A percentile compares a stretch with the other conserved stretches of the same genome.
phyloP scores from a whole-genome alignment of 768 basidiomycete genomes.

The Cyclocybe aegerita region DNA sequence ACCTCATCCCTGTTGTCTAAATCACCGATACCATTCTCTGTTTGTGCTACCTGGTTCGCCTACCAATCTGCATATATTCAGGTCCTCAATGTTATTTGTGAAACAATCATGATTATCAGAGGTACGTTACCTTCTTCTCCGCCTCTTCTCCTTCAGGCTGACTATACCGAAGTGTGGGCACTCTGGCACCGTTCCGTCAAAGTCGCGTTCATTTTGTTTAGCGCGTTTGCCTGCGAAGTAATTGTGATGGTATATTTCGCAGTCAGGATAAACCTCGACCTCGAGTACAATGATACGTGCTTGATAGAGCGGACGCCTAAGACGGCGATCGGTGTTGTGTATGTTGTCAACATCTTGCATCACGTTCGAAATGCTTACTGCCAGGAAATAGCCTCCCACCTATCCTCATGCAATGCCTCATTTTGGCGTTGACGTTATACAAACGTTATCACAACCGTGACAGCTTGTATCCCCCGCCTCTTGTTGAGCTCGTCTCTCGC shows the following conservation, averaged over 20 bases:
- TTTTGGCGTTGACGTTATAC: constrained; percentile 13
- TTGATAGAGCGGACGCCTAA: constrained; percentile 5
- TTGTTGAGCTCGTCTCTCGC: constrained; percentile 9
- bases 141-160: not conserved
- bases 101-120: constrained; percentile 6
- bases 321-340: constrained; percentile 3
- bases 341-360: not conserved
- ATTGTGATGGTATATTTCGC: constrained; percentile 1
- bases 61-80: constrained; percentile 5
- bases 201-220: not conserved
- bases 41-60: constrained; percentile 5
- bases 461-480: not conserved
- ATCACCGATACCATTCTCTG: not conserved
- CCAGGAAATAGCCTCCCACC: constrained; percentile 1
- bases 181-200: constrained; percentile 1
- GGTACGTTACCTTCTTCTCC: not conserved
- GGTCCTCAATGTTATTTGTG: constrained; percentile 1
- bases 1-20: constrained; percentile 3
- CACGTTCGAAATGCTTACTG: not conserved
- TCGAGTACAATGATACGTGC: constrained; percentile 9
- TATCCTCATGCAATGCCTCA: constrained; percentile 6
- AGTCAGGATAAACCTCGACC: not conserved
- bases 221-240: constrained; percentile 1
- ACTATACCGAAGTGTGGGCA: constrained; percentile 3
- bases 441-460: constrained; percentile 1